Conservation (phyloP, 352 stramenopile species). For the Globisporangium polare region DNA sequence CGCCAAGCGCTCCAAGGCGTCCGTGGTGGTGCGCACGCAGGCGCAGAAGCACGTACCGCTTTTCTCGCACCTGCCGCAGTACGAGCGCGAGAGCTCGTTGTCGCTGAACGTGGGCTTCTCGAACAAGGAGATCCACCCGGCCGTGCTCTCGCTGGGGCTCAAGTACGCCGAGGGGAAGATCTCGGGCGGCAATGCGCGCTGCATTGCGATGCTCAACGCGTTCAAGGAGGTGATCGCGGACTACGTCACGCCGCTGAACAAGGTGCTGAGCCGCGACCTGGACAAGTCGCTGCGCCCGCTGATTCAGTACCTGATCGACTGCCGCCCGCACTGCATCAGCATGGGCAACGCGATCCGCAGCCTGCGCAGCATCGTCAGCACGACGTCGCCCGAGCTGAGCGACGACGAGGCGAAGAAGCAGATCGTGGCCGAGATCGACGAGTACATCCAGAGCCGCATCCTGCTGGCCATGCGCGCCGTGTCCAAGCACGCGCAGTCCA, state of each 20-base stretch:
- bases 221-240: slow-evolving; percentile 91
- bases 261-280: slow-evolving; percentile 81
- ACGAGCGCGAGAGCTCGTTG: slow-evolving; percentile 74
- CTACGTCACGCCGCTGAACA: slow-evolving; percentile 78
- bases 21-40: slow-evolving; percentile 64
- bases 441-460: slow-evolving; percentile 93
- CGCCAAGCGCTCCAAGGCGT: slow-evolving; percentile 64
- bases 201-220: slow-evolving; percentile 91
- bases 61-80: slow-evolving; percentile 84
- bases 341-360: slow-evolving; percentile 95
- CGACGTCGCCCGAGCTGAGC: slow-evolving; percentile 81
- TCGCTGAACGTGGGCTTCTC: slow-evolving; percentile 71
- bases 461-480: slow-evolving; percentile 90
- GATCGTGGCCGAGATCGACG: slow-evolving; percentile 90
- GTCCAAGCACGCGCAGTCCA: slow-evolving; percentile 78
- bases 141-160: slow-evolving; percentile 88
- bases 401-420: slow-evolving; percentile 80
- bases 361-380: slow-evolving; percentile 89
- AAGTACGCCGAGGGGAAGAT: slow-evolving; percentile 91
- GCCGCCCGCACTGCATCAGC: slow-evolving; percentile 90
- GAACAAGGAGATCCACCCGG: slow-evolving; percentile 83
- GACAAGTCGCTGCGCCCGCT: slow-evolving; percentile 89
- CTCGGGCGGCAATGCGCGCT: slow-evolving; percentile 88
- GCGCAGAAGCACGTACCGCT: slow-evolving; percentile 81
- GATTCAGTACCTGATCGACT: slow-evolving; percentile 95